Evolutionary conservation across 495 filamentous ascomycete genomes (phyloP).

Genomic region (Cudoniella acicularis): DNA sequence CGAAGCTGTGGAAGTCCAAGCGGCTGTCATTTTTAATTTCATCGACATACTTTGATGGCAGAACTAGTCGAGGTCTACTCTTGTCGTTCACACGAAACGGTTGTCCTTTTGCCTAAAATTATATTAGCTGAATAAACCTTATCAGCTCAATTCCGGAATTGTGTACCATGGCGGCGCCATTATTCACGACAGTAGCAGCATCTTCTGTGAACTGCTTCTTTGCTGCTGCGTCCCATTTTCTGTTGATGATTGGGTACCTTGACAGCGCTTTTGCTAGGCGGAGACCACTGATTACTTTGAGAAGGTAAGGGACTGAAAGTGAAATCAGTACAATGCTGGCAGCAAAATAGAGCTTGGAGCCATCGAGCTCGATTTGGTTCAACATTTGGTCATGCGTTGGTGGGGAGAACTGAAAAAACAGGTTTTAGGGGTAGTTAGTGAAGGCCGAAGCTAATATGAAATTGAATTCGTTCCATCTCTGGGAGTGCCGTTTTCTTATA

Average conservation of each 20-base stretch:
- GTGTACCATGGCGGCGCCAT: neutral
- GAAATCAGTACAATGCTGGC: neutral
- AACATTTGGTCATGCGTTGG: neutral
- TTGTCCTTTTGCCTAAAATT: slow-evolving; percentile 2
- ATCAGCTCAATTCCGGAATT: no score
- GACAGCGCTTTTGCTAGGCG: neutral
- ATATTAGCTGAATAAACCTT: neutral
- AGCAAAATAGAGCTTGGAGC: neutral
- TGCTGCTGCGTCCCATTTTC: slow-evolving; percentile 11
- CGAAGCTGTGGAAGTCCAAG: slow-evolving; percentile 37
- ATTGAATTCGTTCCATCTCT: neutral
- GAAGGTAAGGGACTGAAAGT: neutral
- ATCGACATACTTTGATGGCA: slow-evolving; percentile 46
- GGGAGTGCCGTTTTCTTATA: neutral
- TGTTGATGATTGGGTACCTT: slow-evolving; percentile 3
- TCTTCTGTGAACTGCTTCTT: neutral
- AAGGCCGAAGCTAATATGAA: neutral
- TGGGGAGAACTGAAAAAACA: no score
- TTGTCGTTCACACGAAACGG: slow-evolving; percentile 6
- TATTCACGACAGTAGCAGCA: neutral
- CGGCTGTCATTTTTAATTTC: slow-evolving; percentile 43
- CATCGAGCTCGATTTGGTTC: neutral
- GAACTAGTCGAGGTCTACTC: slow-evolving; percentile 27
- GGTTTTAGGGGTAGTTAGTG: neutral
- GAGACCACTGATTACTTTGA: neutral